Evolutionary conservation across 2,329 filamentous ascomycete genomes (phyloP), one percentile per base, ranked within the genome.

Genomic region (Dactylellina sp.): DNA sequence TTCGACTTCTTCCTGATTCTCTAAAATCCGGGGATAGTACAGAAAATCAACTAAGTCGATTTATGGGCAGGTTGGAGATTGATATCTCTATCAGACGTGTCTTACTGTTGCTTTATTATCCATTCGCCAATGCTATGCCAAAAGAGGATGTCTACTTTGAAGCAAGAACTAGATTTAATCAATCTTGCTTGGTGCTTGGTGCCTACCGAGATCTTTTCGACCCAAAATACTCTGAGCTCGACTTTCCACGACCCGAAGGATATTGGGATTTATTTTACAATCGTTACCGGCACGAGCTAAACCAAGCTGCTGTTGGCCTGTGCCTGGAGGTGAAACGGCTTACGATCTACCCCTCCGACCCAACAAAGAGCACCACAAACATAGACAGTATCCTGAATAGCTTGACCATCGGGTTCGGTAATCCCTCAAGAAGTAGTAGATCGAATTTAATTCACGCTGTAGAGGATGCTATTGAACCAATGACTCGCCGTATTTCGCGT

Each of bases 81-180:
- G 42, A 46, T 22, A 46, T 46, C 9, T 46, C 42, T 18, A 20
- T 46, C 42, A 16, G 42, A 46, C 42, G 42, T 16, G 42, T 46
- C 7, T 20, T 46, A 22, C 22, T 46, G 16, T 46, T 20, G 16
- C 22, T 46, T 14, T 46, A 46, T 9, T 20, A 9, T 16, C 42
- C 42, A 4, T 46, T 46, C 42, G 16, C 42, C 9, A 16, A 46
- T 12, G 42, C n/a, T 16, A 46, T 46, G 42, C 42, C 42, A 22
- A 20, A 46, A 46, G 20, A 46, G 14, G 42, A 46, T 20, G 22
- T 5, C 9, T 46, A 46, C 42, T 16, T 22, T 16, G 42, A 46
- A 46, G 42, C 42, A 2, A 46, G 42, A 9, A 16, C 22, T 22
- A 22, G 42, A 12, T 46, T 46, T 16, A 46, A 46, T 3, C 42